Evolutionary conservation across 2,329 filamentous ascomycete genomes (phyloP), one percentile per base, ranked within the genome.

Genomic region (Ophiocordyceps camponoti-floridani): DNA sequence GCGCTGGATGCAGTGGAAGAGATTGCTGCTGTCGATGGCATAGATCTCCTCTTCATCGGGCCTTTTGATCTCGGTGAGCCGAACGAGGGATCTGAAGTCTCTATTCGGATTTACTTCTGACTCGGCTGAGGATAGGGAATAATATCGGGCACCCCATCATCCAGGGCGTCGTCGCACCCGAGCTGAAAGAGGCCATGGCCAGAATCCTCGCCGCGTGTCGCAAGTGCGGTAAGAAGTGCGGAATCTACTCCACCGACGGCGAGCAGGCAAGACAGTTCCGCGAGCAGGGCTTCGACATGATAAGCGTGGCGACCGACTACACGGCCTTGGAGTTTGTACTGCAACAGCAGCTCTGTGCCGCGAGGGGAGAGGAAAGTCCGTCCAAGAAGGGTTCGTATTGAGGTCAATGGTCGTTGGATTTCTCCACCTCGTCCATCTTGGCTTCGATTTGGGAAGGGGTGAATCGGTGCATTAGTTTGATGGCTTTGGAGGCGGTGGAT

Each of bases 401-500:
- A 55, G 31, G 14, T 8, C 6, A 14, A 16, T 23, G 7, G 13
- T 13, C 10, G 28, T 46, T 52, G 56, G 43, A 45, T 49, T 23
- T 48, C 50, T 72, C 69, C 12, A 70, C 71, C 35, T 69, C 62
- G 53, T 86, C 75, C 80, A 88, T 85, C 57, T 79, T 73, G 16
- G 66, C 68, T 48, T 75, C 66, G 2, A 89, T 73, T 47, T 87
- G 72, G 4, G 77, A 72, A 26, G 71, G 63, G 0, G 73, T 79
- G 60, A 88, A 84, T 16, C 80, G 72, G 58, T 88, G 84, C 82
- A 88, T 88, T 42, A 88, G 65, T 58, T 86, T 87, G 46, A 73
- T 62, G 1, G 80, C 77, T 48, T 75, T 66, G 6, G 70, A 69
- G 1, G 73, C 73, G 4, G 69, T 71, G 45, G 66, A 63, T 4